Percentiles rank a stretch among this genome's conserved stretches.
phyloP scores from a whole-genome alignment of 257 asterid genomes.

The Eucommia ulmoides region DNA sequence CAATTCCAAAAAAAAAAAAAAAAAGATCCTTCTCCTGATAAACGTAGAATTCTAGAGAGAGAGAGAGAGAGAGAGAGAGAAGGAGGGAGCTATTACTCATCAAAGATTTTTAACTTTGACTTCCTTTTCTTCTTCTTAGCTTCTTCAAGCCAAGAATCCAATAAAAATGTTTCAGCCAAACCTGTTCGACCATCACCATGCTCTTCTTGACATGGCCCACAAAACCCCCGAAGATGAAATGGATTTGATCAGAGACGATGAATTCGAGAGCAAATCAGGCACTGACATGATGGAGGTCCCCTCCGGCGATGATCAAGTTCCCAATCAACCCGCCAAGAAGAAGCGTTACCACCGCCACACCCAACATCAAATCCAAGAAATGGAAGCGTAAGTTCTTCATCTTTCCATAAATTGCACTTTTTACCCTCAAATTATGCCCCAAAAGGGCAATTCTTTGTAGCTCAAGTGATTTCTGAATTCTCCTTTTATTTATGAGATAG shows the following conservation, averaged over 20 bases:
- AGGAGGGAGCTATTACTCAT: neutral
- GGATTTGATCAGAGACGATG: conserved; percentile 46
- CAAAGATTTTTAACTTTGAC: neutral
- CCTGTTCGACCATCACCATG: conserved; percentile 54
- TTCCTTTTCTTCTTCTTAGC: neutral
- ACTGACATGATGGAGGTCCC: conserved; percentile 54
- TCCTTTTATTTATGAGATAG: no score
- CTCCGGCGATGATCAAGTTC: conserved; percentile 58
- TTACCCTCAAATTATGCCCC: no score
- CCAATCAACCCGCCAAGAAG: conserved; percentile 53
- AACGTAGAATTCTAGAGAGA: no score
- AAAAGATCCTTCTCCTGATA: no score
- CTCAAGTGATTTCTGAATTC: no score
- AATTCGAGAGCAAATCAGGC: conserved; percentile 54
- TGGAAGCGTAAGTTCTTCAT: conserved; percentile 50
- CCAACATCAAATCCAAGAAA: conserved; percentile 57
- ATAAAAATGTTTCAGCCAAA: conserved; percentile 53
- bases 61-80: neutral
- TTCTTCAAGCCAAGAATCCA: neutral
- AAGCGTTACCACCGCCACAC: conserved; percentile 75
- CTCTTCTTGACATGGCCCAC: conserved; percentile 43
- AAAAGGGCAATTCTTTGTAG: neutral
- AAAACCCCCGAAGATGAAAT: conserved; percentile 42
- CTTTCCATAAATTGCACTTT: neutral
- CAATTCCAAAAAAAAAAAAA: neutral